Evolutionary conservation across 2,329 filamentous ascomycete species (phyloP).

Genomic region (Ophiobolus disseminans): DNA sequence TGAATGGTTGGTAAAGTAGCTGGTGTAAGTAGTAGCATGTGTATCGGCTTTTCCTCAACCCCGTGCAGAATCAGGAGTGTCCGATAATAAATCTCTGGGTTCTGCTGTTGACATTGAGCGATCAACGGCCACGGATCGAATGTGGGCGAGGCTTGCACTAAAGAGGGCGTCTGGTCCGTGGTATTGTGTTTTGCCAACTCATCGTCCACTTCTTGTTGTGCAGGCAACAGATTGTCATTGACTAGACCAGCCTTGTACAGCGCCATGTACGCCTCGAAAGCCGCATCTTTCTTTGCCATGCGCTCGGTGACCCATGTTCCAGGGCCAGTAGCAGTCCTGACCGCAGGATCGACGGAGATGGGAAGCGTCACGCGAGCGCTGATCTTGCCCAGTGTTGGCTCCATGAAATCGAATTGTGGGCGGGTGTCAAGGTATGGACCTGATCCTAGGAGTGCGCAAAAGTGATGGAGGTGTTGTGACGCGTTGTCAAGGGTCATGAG

Average conservation of each 20-base stretch:
- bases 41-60: slow-evolving; percentile 18
- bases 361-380: slow-evolving; percentile 75
- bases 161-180: slow-evolving; percentile 32
- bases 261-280: slow-evolving; percentile 77
- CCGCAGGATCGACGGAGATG: slow-evolving; percentile 66
- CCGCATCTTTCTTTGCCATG: slow-evolving; percentile 79
- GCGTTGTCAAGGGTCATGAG: slow-evolving; percentile 76
- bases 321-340: slow-evolving; percentile 63
- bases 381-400: slow-evolving; percentile 33
- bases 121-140: slow-evolving; percentile 42
- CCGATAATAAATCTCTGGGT: slow-evolving; percentile 26
- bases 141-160: slow-evolving; percentile 31
- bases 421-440: slow-evolving; percentile 67
- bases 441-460: slow-evolving; percentile 70
- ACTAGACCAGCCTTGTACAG: slow-evolving; percentile 75
- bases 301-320: slow-evolving; percentile 72
- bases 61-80: slow-evolving; percentile 23
- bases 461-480: slow-evolving; percentile 79
- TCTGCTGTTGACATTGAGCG: slow-evolving; percentile 17
- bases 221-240: slow-evolving; percentile 78
- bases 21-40: slow-evolving; percentile 33
- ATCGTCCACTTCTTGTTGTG: slow-evolving; percentile 41
- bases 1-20: slow-evolving; percentile 25
- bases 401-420: slow-evolving; percentile 70
- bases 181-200: slow-evolving; percentile 30